Evolutionary conservation across 106 monocot genomes (phyloP), one percentile per base, ranked within the genome.

Genomic region (Chionographis japonica): DNA sequence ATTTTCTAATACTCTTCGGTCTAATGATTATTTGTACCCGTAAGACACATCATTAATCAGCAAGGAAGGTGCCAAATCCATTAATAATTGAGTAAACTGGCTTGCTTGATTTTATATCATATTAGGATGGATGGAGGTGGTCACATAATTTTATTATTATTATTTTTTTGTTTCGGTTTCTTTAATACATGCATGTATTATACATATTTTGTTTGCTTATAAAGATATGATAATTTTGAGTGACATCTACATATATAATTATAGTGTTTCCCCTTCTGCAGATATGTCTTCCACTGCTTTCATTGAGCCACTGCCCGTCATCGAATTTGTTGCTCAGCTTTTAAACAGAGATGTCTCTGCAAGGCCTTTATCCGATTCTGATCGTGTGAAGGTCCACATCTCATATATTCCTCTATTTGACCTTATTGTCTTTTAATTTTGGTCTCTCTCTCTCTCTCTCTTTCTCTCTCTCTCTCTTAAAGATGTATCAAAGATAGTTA

Each of bases 221-320:
- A 27, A 27, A 27, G 27, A 27, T 52, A 58, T 40, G 6, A 59
- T 20, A 16, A 35, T 13, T 40, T 13, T 50, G 8, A 36, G 1
- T 35, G 3, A 37, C 40, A 17, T 27, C 18, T 37, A 52, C 58
- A 46, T 46, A 10, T 10, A 46, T 46, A 46, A 46, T 10, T 10
- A 46, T 6, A 46, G 5, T 46, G 46, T 46, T 16, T 79, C 9
- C 54, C 49, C 43, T 15, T 52, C 8, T 61, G 69, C 60, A 94
- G 93, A 94, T 73, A 94, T 94, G 86, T 94, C 93, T 10, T 87
- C 93, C 11, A 84, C 86, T 68, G 89, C 89, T 40, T 94, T 89
- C 60, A 82, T 94, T 46, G 93, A 94, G 62, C 93, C 93, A 11
- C 75, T 94, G 19, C 86, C 86, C 0, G 89, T 94, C 9, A 84